phyloP scores from a whole-genome alignment of 371 early-diverging fungal species.

The Syncephalastrum contaminatum region DNA sequence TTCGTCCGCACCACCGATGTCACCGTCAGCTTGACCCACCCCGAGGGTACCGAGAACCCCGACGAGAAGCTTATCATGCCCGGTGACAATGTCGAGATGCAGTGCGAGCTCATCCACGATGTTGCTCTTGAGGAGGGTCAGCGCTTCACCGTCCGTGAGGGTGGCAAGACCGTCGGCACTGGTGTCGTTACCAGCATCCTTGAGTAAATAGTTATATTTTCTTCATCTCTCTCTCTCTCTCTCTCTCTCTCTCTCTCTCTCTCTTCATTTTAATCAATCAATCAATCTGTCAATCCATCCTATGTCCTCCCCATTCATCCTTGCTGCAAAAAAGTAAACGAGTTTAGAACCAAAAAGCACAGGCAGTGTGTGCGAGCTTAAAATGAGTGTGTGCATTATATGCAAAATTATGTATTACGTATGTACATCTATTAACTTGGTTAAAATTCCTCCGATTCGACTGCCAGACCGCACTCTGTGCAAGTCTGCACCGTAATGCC shows the following conservation, averaged over 20 bases:
- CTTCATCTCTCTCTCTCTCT: not conserved
- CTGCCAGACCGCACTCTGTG: constrained; percentile 65
- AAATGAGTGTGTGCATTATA: too few relatives aligned
- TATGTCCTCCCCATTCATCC: too few relatives aligned
- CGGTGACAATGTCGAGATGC: constrained; percentile 93
- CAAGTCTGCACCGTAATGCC: constrained; percentile 61
- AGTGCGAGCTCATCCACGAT: constrained; percentile 76
- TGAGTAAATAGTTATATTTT: constrained; percentile 21
- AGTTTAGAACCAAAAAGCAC: too few relatives aligned
- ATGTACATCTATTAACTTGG: not conserved
- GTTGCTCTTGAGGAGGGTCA: constrained; percentile 92
- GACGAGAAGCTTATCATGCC: constrained; percentile 97
- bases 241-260: not conserved
- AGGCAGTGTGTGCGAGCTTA: too few relatives aligned
- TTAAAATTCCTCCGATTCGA: constrained; percentile 76
- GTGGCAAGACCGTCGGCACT: constrained; percentile 97
- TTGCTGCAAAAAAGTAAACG: too few relatives aligned
- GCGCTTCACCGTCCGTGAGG: constrained; percentile 97
- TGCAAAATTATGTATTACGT: too few relatives aligned
- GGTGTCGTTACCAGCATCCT: constrained; percentile 62
- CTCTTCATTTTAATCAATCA: not conserved
- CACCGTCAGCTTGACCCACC: constrained; percentile 86
- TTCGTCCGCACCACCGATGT: constrained; percentile 95
- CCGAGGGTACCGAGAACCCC: constrained; percentile 77
- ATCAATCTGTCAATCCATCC: too few relatives aligned